These are phyloP conservation scores for Begonia fuchsioides DNA, from an alignment of 306 rosid genomes.

Conservation along the genomic window DNA sequence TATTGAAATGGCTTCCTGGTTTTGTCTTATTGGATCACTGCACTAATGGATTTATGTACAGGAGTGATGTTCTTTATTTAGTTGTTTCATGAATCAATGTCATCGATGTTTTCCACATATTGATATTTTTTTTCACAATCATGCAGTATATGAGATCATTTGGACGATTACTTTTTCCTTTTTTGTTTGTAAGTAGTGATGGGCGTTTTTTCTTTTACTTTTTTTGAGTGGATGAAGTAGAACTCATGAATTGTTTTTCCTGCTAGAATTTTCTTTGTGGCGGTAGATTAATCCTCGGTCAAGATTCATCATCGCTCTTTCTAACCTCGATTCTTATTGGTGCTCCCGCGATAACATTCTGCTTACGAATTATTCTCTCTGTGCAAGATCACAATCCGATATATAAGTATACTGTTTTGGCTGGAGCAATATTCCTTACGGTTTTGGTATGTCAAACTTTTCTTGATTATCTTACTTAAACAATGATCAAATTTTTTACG, in stretches of 20 bases:
- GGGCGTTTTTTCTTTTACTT: no score
- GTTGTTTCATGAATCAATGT: no score
- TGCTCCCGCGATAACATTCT: conserved; percentile 69
- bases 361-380: conserved; percentile 41
- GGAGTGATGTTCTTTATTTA: no score
- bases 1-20: no score
- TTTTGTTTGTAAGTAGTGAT: no score
- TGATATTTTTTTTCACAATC: no score
- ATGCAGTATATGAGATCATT: no score
- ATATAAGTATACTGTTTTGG: conserved; percentile 31
- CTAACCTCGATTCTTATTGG: conserved; percentile 64
- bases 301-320: conserved; percentile 55
- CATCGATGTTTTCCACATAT: no score
- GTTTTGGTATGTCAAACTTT: conserved; percentile 64
- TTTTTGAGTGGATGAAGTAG: no score
- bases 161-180: no score
- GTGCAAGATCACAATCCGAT: conserved; percentile 17
- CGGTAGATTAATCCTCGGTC: conserved; percentile 78
- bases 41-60: no score
- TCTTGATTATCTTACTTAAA: conserved; percentile 8
- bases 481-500: conserved; percentile 10
- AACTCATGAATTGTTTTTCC: neutral
- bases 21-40: no score
- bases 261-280: conserved; percentile 75
- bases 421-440: conserved; percentile 53